A percentile compares a stretch with the other conserved stretches of the same genome.
Evolutionary conservation across 441 rosid species (phyloP).

Genomic region (Eutrema salsugineum): DNA sequence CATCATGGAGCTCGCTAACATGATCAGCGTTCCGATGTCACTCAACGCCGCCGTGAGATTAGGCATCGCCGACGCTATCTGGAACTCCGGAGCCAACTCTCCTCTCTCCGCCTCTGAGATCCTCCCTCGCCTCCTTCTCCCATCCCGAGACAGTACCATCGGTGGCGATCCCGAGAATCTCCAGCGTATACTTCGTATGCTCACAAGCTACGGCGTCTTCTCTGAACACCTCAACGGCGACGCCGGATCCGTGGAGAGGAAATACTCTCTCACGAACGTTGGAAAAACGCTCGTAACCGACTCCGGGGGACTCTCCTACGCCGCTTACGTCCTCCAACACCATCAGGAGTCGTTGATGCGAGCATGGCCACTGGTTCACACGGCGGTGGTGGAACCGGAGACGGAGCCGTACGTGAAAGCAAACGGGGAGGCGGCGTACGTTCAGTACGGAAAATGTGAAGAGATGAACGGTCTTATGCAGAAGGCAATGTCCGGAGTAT

Average conservation of each 20-base stretch:
- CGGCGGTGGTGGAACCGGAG: conserved; percentile 63
- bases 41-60: conserved; percentile 72
- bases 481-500: conserved; percentile 68
- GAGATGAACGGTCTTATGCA: conserved; percentile 66
- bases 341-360: conserved; percentile 81
- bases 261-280: conserved; percentile 62
- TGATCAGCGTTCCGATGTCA: conserved; percentile 93
- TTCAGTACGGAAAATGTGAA: conserved; percentile 57
- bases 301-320: conserved; percentile 64
- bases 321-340: conserved; percentile 83
- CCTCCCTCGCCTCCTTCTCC: conserved; percentile 39
- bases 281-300: conserved; percentile 84
- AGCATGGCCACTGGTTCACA: conserved; percentile 79
- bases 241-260: conserved; percentile 39
- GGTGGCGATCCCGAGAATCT: conserved; percentile 64
- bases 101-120: conserved; percentile 78
- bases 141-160: conserved; percentile 9
- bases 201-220: conserved; percentile 74
- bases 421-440: conserved; percentile 51
- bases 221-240: conserved; percentile 47
- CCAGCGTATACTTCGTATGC: conserved; percentile 85
- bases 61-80: conserved; percentile 76
- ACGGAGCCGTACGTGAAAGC: conserved; percentile 62
- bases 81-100: conserved; percentile 69
- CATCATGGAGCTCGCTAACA: conserved; percentile 79